Conservation (phyloP, 441 rosid species). For the Isatis lusitanica region DNA sequence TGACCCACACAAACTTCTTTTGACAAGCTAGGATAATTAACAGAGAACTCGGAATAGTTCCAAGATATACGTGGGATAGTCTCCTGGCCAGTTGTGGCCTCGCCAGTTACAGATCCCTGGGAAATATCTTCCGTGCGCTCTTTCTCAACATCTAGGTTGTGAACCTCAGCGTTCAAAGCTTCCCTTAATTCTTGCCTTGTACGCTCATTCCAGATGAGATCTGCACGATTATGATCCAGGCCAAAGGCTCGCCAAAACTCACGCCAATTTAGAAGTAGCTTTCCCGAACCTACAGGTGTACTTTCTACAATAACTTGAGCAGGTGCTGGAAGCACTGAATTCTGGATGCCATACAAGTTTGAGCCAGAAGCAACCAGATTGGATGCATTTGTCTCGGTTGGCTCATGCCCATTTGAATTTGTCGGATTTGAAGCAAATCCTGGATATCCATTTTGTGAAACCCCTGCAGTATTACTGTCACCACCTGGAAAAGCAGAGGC, state of each 20-base stretch:
- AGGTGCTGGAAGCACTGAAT: slow-evolving; percentile 82
- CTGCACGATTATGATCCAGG: slow-evolving; percentile 99
- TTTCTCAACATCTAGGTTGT: slow-evolving; percentile 94
- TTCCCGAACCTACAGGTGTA: slow-evolving; percentile 97
- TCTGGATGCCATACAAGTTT: slow-evolving; percentile 47
- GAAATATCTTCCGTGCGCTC: slow-evolving; percentile 97
- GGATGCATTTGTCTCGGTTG: slow-evolving; percentile 50
- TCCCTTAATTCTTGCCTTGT: slow-evolving; percentile 98
- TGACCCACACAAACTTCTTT: slow-evolving; percentile 99
- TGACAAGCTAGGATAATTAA: slow-evolving; percentile 90
- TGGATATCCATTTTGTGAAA: slow-evolving; percentile 56
- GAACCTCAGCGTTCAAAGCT: slow-evolving; percentile 98
- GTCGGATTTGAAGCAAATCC: slow-evolving; percentile 46
- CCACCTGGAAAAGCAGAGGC: slow-evolving; percentile 53
- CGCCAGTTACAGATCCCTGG: slow-evolving; percentile 63
- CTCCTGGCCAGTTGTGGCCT: slow-evolving; percentile 68
- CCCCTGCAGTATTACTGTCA: slow-evolving; percentile 48
- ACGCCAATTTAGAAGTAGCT: slow-evolving; percentile 92
- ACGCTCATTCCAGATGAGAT: slow-evolving; percentile 99
- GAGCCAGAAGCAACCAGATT: slow-evolving; percentile 52
- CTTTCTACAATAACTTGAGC: slow-evolving; percentile 98
- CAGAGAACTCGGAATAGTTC: slow-evolving; percentile 96
- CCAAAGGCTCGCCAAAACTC: slow-evolving; percentile 99
- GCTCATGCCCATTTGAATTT: slow-evolving; percentile 46
- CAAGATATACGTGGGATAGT: slow-evolving; percentile 89